Percentiles rank a stretch among this genome's conserved stretches.
These are phyloP conservation scores for Torrubiellomyces zombiae DNA, from an alignment of 2,329 filamentous ascomycete genomes.

Conservation along the genomic window DNA sequence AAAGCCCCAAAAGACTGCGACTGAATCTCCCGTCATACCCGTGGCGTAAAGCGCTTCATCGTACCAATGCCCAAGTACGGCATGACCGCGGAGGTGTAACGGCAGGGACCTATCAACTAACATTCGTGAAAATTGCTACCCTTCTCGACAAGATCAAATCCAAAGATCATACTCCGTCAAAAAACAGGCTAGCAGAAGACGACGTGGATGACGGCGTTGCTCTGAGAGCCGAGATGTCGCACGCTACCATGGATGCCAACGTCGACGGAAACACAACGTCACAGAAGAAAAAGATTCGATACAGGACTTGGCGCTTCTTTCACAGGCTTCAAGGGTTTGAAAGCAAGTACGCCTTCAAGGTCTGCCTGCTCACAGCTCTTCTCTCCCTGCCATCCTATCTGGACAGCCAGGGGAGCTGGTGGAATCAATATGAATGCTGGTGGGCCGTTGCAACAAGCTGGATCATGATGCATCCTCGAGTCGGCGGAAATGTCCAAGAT, in stretches of 20 bases:
- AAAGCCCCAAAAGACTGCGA: slow-evolving; percentile 19
- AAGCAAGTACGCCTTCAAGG: slow-evolving; percentile 39
- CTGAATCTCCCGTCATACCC: slow-evolving; percentile 37
- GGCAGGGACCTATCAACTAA: slow-evolving; percentile 30
- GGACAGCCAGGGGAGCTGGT: slow-evolving; percentile 27
- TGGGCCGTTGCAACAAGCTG: slow-evolving; percentile 41
- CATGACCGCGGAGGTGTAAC: slow-evolving; percentile 43
- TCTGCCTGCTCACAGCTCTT: slow-evolving; percentile 30
- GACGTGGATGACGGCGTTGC: slow-evolving; percentile 6
- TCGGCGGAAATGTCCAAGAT: slow-evolving; percentile 41
- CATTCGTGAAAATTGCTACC: slow-evolving; percentile 25
- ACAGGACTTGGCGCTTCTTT: slow-evolving; percentile 30
- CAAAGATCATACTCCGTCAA: slow-evolving; percentile 19
- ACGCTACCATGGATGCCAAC: slow-evolving; percentile 21
- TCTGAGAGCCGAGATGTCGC: slow-evolving; percentile 10
- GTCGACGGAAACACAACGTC: slow-evolving; percentile 17
- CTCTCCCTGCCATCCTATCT: slow-evolving; percentile 39
- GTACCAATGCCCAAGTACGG: slow-evolving; percentile 38
- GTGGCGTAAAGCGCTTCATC: slow-evolving; percentile 32
- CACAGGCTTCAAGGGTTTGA: slow-evolving; percentile 41
- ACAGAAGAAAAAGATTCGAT: slow-evolving; percentile 23
- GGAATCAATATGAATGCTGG: slow-evolving; percentile 38
- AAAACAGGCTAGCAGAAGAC: slow-evolving; percentile 12
- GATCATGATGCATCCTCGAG: slow-evolving; percentile 32
- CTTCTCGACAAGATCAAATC: slow-evolving; percentile 26